Percentiles rank a stretch among this genome's conserved stretches.
Conservation (phyloP, 2,329 filamentous ascomycete species). For the Colletotrichum karsti region DNA sequence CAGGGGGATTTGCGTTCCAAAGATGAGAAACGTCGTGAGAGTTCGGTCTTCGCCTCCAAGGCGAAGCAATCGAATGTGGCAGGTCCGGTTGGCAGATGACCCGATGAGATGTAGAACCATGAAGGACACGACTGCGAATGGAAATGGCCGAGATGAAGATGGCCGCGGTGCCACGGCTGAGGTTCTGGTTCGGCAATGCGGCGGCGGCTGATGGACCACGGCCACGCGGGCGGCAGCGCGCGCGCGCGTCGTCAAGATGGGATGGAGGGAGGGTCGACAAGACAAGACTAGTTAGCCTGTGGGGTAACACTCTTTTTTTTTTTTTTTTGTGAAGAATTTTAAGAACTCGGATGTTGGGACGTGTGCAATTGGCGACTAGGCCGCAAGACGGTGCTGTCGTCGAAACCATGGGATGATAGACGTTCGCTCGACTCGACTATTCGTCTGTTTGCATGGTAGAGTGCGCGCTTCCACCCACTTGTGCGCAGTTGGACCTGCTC, state of each 20-base stretch:
- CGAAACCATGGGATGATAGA: constrained; percentile 27
- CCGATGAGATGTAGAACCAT: background rate
- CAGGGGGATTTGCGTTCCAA: constrained; percentile 21
- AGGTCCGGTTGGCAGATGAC: background rate
- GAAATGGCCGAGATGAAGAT: constrained; percentile 25
- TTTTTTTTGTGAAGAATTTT: constrained; percentile 2
- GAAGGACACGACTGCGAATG: background rate
- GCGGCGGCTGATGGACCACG: constrained; percentile 18
- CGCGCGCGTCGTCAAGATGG: constrained; percentile 20
- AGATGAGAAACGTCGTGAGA: constrained; percentile 1
- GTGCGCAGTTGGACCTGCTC: background rate
- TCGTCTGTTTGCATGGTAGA: constrained; percentile 18
- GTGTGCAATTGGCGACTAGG: constrained; percentile 23
- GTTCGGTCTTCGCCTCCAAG: constrained; percentile 19
- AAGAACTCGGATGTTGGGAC: constrained; percentile 21
- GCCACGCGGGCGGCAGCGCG: constrained; percentile 13
- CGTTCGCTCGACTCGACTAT: constrained; percentile 6
- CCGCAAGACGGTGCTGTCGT: constrained; percentile 19
- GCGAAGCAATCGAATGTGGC: constrained; percentile 11
- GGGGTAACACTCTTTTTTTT: constrained; percentile 13
- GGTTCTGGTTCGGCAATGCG: constrained; percentile 23
- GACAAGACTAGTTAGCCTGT: constrained; percentile 23
- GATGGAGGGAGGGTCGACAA: constrained; percentile 16
- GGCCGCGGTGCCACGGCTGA: constrained; percentile 16
- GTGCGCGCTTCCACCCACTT: background rate